Conservation (phyloP, 2,329 filamentous ascomycete species). For the Corniculantispora saksenae region DNA sequence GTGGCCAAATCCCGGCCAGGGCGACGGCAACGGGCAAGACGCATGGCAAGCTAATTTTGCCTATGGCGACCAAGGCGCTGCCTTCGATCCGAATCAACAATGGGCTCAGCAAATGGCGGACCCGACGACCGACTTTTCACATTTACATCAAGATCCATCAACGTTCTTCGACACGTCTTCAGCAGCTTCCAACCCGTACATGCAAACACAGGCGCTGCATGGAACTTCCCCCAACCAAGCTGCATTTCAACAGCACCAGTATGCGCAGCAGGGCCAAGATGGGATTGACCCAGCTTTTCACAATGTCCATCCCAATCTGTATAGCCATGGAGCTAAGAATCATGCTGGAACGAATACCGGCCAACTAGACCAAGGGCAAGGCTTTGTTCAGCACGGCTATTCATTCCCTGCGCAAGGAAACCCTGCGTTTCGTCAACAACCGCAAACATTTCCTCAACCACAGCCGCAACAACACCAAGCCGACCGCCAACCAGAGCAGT, state of each 20-base stretch:
- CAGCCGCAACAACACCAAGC: conserved; percentile 25
- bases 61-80: conserved; percentile 35
- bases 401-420: conserved; percentile 35
- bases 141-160: conserved; percentile 34
- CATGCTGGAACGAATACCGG: conserved; percentile 30
- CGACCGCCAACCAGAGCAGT: conserved; percentile 19
- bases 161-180: conserved; percentile 36
- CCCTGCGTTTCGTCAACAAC: conserved; percentile 31
- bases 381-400: conserved; percentile 36
- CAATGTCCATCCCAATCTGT: conserved; percentile 40
- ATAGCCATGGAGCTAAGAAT: conserved; percentile 37
- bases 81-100: conserved; percentile 40
- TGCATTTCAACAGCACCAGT: conserved; percentile 37
- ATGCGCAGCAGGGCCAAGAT: conserved; percentile 35
- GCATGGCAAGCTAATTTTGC: conserved; percentile 38
- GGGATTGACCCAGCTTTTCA: conserved; percentile 39
- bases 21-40: conserved; percentile 37
- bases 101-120: conserved; percentile 40
- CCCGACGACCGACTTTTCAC: conserved; percentile 34
- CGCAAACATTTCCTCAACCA: conserved; percentile 19
- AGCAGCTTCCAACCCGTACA: conserved; percentile 35
- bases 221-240: conserved; percentile 31
- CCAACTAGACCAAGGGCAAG: conserved; percentile 35
- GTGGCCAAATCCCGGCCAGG: conserved; percentile 40
- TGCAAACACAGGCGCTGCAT: conserved; percentile 31